A percentile compares a stretch with the other conserved stretches of the same genome.
Conservation (phyloP, 2,329 filamentous ascomycete genomes). For the Hypomyces perniciosus region DNA sequence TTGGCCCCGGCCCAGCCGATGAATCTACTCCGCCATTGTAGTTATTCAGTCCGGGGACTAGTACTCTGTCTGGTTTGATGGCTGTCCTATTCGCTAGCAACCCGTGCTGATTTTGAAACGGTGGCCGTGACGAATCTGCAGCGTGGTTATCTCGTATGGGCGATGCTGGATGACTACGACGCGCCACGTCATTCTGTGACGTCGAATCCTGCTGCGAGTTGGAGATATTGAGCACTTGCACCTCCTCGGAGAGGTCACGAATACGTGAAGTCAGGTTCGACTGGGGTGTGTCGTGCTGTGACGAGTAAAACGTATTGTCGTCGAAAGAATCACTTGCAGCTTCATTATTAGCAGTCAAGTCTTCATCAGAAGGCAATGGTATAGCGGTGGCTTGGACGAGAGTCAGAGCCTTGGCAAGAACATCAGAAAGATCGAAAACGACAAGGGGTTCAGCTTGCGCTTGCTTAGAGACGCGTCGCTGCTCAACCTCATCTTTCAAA, state of each 20-base stretch:
- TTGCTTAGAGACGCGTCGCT: constrained; percentile 43
- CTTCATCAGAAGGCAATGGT: constrained; percentile 51
- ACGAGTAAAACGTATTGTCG: constrained; percentile 94
- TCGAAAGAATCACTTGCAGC: constrained; percentile 75
- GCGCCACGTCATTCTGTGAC: background rate
- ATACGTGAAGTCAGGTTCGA: constrained; percentile 42
- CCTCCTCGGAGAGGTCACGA: constrained; percentile 40
- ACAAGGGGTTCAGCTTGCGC: constrained; percentile 48
- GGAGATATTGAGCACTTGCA: constrained; percentile 14
- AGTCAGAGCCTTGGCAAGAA: constrained; percentile 64
- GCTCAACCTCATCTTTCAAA: constrained; percentile 71
- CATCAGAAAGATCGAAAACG: constrained; percentile 66
- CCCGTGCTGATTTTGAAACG: constrained; percentile 9
- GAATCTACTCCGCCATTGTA: constrained; percentile 17
- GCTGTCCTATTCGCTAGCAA: constrained; percentile 8
- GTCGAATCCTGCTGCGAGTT: constrained; percentile 13
- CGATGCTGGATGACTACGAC: background rate
- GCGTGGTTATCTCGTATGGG: background rate
- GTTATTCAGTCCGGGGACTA: constrained; percentile 29
- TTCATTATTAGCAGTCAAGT: constrained; percentile 49
- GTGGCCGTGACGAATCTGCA: background rate
- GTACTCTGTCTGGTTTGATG: constrained; percentile 13
- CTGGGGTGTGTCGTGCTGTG: constrained; percentile 74
- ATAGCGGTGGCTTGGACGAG: constrained; percentile 65
- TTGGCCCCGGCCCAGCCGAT: constrained; percentile 16